Conservation (phyloP, 2,329 filamentous ascomycete species). For the Calonectria honghensis region DNA sequence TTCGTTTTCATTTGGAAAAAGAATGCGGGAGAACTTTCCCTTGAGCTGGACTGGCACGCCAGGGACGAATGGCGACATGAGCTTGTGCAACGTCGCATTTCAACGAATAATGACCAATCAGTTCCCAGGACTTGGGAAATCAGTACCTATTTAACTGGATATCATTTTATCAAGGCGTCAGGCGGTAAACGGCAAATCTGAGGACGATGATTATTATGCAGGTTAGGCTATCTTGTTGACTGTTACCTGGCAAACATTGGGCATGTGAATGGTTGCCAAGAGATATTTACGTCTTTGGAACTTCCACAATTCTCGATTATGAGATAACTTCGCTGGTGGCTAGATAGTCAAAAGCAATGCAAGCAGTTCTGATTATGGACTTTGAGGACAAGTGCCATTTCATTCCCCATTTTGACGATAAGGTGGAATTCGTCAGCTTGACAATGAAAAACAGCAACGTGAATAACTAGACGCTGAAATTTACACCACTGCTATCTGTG, state of each 20-base stretch:
- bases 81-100: not conserved
- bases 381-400: too few species aligned
- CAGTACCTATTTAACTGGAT: conserved; percentile 33
- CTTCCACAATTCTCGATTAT: not conserved
- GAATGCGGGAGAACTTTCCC: not conserved
- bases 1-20: conserved; percentile 6
- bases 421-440: not conserved
- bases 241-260: not conserved
- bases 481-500: not conserved
- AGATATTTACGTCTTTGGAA: not conserved
- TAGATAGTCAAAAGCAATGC: not conserved
- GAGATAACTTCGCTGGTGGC: not conserved
- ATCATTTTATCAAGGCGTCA: conserved; percentile 34
- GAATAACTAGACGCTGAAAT: not conserved
- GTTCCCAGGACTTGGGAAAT: conserved; percentile 33
- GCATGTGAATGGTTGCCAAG: not conserved
- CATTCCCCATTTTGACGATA: not conserved
- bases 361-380: not conserved
- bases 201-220: conserved; percentile 4
- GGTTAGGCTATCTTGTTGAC: not conserved
- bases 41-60: not conserved
- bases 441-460: not conserved
- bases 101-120: conserved; percentile 37
- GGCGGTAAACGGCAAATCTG: not conserved
- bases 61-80: not conserved